Evolutionary conservation across 2,329 filamentous ascomycete genomes (phyloP).

Genomic region (Paracoccidioides lutzii): DNA sequence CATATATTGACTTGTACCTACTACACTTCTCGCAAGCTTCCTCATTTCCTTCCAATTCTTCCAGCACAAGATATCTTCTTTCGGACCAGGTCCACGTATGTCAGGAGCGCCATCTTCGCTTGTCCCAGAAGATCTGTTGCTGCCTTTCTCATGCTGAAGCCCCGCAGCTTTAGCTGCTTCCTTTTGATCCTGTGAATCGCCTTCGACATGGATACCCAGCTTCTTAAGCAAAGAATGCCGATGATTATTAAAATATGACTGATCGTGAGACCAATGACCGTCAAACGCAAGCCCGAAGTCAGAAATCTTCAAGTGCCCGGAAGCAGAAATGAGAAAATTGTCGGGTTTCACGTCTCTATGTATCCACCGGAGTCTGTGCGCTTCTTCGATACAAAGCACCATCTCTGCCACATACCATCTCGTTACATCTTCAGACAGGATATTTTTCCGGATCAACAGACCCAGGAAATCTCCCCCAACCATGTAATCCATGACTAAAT

Average conservation of each 20-base stretch:
- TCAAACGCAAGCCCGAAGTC: conserved; percentile 95
- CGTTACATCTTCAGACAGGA: conserved; percentile 63
- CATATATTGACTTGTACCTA: conserved; percentile 97
- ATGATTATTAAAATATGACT: conserved; percentile 72
- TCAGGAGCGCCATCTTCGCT: conserved; percentile 29
- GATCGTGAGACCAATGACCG: conserved; percentile 87
- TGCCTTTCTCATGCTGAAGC: neutral
- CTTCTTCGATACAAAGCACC: conserved; percentile 88
- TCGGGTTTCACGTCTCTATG: conserved; percentile 95
- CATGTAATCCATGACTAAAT: conserved; percentile 98
- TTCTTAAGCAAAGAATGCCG: conserved; percentile 67
- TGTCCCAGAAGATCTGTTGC: neutral
- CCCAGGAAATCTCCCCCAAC: conserved; percentile 89
- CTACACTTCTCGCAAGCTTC: conserved; percentile 66
- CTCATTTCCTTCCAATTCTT: conserved; percentile 57
- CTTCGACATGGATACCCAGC: conserved; percentile 58
- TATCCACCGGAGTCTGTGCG: conserved; percentile 77
- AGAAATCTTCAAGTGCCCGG: conserved; percentile 86
- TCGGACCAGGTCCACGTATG: conserved; percentile 14
- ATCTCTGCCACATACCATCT: conserved; percentile 91
- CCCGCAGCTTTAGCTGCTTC: conserved; percentile 18
- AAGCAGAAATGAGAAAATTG: conserved; percentile 83
- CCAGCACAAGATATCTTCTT: conserved; percentile 52
- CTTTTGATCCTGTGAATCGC: conserved; percentile 57
- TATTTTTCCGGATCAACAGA: conserved; percentile 70